Evolutionary conservation across 192 early-diverging fungal genomes (phyloP), one percentile per base, ranked within the genome.

Genomic region (Podila epigama): DNA sequence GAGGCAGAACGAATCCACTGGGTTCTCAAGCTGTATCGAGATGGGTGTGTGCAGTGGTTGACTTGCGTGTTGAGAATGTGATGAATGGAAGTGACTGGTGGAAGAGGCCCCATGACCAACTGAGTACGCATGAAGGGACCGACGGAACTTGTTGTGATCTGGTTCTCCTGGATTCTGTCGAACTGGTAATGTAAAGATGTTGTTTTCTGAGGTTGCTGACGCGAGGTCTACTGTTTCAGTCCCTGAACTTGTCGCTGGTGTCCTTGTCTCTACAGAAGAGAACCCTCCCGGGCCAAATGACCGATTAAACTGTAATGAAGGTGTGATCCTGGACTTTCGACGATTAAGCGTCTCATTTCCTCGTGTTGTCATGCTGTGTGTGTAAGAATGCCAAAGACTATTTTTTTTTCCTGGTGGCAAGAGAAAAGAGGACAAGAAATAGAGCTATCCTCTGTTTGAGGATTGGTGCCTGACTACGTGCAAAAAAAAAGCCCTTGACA

Each of bases 241-340:
- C n/a, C n/a, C n/a, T n/a, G 42, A 20, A 52, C 51, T 27, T 31
- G 60, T 34, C 9, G 60, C 58, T 11, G 41, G 4, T 31, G 42
- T 22, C 33, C 29, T 2, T 55, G 53, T 3, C 11, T 34, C 54
- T 53, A 48, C 0, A 29, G 42, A 5, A 9, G 51, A 37, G 8
- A 51, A 54, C 4, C 69, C 55, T 40, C 70, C 63, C 11, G 36
- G 12, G 27, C 70, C 70, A 31, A 66, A n/a, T 7, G 70, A 75
- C n/a, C 64, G 70, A 33, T 60, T 75, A 15, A 75, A 40, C 15
- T 59, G 40, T 5, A 70, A 13, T 7, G 63, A 63, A 7, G 70
- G 63, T 2, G 63, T 63, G 28, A 75, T 60, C 42, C 70, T 52
- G 7, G 70, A 75, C 42, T 75, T 75, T 37, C 70, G 70, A 16